Conservation (phyloP, 768 basidiomycete genomes). For the Xerocomellus dryophilus region DNA sequence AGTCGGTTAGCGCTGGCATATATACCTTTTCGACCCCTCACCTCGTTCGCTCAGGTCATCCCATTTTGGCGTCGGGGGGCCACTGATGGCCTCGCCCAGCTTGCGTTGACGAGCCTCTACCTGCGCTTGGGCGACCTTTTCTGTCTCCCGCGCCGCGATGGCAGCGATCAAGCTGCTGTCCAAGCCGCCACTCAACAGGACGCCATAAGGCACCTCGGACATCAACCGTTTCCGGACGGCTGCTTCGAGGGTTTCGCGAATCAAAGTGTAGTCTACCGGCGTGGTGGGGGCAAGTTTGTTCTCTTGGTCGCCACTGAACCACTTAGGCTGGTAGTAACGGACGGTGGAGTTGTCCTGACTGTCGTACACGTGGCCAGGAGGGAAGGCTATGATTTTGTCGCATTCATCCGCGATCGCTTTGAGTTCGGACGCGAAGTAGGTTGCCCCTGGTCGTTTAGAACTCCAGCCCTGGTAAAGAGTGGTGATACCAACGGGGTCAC, state of each 20-base stretch:
- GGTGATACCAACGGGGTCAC: conserved; percentile 97
- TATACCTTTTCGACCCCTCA: conserved; percentile 29
- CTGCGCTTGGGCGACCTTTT: conserved; percentile 82
- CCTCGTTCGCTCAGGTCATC: conserved; percentile 52
- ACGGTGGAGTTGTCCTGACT: conserved; percentile 72
- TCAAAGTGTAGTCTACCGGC: conserved; percentile 57
- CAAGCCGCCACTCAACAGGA: conserved; percentile 90
- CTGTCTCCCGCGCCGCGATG: conserved; percentile 92
- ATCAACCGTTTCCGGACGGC: conserved; percentile 94
- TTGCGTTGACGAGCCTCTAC: conserved; percentile 65
- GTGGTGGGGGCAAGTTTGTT: conserved; percentile 53
- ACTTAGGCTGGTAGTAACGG: conserved; percentile 84
- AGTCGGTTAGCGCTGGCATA: not conserved
- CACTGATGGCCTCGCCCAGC: conserved; percentile 50
- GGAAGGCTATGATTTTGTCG: conserved; percentile 92
- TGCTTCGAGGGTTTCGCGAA: conserved; percentile 82
- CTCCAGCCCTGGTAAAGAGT: conserved; percentile 98
- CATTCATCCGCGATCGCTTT: conserved; percentile 90
- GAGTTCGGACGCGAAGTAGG: conserved; percentile 95
- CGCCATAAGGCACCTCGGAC: conserved; percentile 98
- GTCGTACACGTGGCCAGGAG: conserved; percentile 96
- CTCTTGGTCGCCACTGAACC: conserved; percentile 86
- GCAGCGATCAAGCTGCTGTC: conserved; percentile 96
- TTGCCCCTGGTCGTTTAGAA: conserved; percentile 74
- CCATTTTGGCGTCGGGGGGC: conserved; percentile 52